These are phyloP conservation scores for Mangifera indica DNA, from an alignment of 345 rosid species.

Conservation along the genomic window DNA sequence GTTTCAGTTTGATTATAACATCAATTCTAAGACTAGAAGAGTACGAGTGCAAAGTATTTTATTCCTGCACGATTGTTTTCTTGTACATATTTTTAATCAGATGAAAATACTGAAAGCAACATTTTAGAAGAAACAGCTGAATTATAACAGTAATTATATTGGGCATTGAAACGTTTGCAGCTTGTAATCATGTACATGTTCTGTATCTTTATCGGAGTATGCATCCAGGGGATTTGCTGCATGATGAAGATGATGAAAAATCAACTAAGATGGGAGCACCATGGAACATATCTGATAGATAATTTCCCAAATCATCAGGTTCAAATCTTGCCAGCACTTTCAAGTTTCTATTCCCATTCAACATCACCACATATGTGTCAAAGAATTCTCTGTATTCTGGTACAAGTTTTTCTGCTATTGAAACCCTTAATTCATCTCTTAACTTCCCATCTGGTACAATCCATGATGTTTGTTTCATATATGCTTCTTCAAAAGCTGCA, in stretches of 20 bases:
- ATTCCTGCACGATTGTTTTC: neutral
- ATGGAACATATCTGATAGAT: slow-evolving; percentile 68
- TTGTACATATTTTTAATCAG: neutral
- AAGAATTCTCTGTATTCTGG: slow-evolving; percentile 62
- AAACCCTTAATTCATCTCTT: slow-evolving; percentile 62
- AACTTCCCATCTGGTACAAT: slow-evolving; percentile 54
- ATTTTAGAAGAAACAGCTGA: neutral
- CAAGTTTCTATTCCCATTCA: slow-evolving; percentile 36
- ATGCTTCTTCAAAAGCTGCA: slow-evolving; percentile 68
- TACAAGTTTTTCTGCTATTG: slow-evolving; percentile 55
- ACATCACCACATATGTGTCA: slow-evolving; percentile 28
- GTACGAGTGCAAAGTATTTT: neutral
- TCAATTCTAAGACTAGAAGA: neutral
- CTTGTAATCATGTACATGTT: neutral
- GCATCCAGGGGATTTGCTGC: slow-evolving; percentile 31
- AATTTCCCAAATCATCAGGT: slow-evolving; percentile 65
- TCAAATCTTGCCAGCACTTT: slow-evolving; percentile 42
- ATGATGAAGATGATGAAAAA: slow-evolving; percentile 30
- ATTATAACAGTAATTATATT: neutral
- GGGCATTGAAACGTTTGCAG: slow-evolving; percentile 8
- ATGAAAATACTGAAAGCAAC: neutral
- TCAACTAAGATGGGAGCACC: slow-evolving; percentile 37
- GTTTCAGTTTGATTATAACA: neutral
- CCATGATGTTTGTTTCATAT: slow-evolving; percentile 58
- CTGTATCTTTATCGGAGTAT: slow-evolving; percentile 23